Percentiles rank a stretch among this genome's conserved stretches.
These are phyloP conservation scores for Phytophthora chlamydospora DNA, from an alignment of 352 stramenopile species.

Conservation along the genomic window DNA sequence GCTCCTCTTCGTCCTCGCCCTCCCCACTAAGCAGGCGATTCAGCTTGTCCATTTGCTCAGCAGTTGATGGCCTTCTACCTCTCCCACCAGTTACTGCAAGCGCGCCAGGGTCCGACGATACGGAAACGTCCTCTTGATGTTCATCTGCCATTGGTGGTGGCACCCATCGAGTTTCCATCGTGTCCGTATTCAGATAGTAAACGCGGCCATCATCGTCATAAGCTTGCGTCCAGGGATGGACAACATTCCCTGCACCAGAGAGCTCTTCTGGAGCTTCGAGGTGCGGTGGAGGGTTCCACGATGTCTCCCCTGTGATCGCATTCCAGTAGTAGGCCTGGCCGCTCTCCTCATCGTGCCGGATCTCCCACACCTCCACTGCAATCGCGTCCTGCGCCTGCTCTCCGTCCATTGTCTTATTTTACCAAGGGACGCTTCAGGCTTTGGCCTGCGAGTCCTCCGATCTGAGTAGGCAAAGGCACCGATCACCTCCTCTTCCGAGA, in stretches of 20 bases:
- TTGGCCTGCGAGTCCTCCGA: not conserved
- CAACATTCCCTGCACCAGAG: not conserved
- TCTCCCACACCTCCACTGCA: slow-evolving; percentile 44
- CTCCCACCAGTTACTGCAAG: slow-evolving; percentile 17
- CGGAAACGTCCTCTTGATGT: not conserved
- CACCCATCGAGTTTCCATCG: slow-evolving; percentile 61
- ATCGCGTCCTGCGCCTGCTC: slow-evolving; percentile 2
- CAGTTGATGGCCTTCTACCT: slow-evolving; percentile 49
- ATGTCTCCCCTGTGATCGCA: slow-evolving; percentile 52
- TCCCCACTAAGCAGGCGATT: slow-evolving; percentile 62
- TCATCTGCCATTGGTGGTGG: slow-evolving; percentile 25
- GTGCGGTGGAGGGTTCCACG: slow-evolving; percentile 45
- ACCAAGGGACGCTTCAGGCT: slow-evolving; percentile 17
- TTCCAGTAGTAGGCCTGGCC: slow-evolving; percentile 62
- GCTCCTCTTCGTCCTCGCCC: slow-evolving; percentile 36
- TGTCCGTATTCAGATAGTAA: slow-evolving; percentile 66
- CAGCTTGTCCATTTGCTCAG: slow-evolving; percentile 67
- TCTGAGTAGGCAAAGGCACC: slow-evolving; percentile 22
- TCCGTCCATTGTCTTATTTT: slow-evolving; percentile 21
- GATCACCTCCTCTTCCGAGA: not conserved
- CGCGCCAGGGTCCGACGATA: not conserved
- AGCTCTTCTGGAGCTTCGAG: slow-evolving; percentile 2
- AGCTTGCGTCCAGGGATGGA: slow-evolving; percentile 46
- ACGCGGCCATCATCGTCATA: slow-evolving; percentile 45
- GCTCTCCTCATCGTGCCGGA: slow-evolving; percentile 49